These are phyloP conservation scores for Amaranthus cruentus DNA, from an alignment of 148 eudicot species.

Conservation along the genomic window DNA sequence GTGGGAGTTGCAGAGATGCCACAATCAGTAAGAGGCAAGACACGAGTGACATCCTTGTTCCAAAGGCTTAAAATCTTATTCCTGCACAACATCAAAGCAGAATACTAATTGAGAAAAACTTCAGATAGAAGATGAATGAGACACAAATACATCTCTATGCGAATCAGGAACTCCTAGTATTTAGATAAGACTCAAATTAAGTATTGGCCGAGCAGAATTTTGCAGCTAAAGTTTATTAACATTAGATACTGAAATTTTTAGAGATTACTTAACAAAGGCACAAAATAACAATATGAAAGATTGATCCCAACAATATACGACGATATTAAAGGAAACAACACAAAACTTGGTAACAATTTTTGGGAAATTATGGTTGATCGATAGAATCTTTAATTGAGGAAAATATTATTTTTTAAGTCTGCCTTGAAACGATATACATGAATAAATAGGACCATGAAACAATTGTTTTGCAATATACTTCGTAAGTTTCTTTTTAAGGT, in stretches of 20 bases:
- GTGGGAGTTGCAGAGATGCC: conserved; percentile 53
- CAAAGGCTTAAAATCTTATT: conserved; percentile 83
- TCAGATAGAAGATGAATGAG: neutral
- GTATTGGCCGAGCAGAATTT: neutral
- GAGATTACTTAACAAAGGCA: too few species aligned
- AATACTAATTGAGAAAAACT: conserved; percentile 1
- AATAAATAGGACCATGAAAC: neutral
- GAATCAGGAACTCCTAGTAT: conserved; percentile 1
- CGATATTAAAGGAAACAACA: too few species aligned
- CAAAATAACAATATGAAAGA: too few species aligned
- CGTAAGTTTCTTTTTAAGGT: too few species aligned
- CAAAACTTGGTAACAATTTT: too few species aligned
- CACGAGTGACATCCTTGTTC: conserved; percentile 86
- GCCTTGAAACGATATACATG: neutral
- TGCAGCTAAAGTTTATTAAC: neutral
- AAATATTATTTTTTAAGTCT: neutral
- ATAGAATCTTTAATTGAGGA: too few species aligned
- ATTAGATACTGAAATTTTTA: too few species aligned
- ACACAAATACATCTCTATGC: neutral
- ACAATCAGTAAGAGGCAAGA: conserved; percentile 83
- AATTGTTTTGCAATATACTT: neutral
- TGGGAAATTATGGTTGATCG: too few species aligned
- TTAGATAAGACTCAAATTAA: neutral
- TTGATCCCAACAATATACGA: too few species aligned
- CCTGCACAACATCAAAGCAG: conserved; percentile 47